Conservation (phyloP, 345 rosid species). For the Eucalyptus leucophloia region DNA sequence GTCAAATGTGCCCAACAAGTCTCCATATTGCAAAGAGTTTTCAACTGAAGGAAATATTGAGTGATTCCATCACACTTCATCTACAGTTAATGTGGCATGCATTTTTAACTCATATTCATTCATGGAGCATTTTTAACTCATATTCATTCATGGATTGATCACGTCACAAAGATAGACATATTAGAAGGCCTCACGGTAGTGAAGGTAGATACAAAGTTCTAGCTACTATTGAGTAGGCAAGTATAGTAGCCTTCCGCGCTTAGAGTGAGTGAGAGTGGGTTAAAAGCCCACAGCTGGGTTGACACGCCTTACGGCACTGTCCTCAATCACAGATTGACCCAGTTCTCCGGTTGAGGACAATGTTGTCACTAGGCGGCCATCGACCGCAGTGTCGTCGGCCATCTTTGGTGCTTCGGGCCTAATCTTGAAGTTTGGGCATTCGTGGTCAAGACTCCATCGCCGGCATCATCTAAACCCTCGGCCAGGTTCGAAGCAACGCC, state of each 20-base stretch:
- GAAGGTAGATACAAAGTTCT: too few species aligned
- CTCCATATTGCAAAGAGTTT: background rate
- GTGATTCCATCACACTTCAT: background rate
- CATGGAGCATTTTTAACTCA: background rate
- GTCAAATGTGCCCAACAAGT: background rate
- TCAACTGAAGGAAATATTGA: background rate
- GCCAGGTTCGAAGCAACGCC: background rate
- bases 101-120: too few species aligned
- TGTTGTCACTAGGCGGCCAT: background rate
- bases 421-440: background rate
- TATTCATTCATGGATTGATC: background rate
- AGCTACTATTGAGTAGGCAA: rapidly evolving
- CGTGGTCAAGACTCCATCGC: background rate
- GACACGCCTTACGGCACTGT: too few species aligned
- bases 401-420: background rate
- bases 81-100: too few species aligned
- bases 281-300: too few species aligned
- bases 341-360: too few species aligned
- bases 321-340: too few species aligned
- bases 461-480: background rate
- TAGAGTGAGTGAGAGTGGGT: too few species aligned
- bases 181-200: rapidly evolving
- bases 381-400: background rate
- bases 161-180: too few species aligned
- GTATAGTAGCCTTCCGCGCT: too few species aligned